Evolutionary conservation across 768 basidiomycete species (phyloP).

Genomic region (Clathrus columnatus): DNA sequence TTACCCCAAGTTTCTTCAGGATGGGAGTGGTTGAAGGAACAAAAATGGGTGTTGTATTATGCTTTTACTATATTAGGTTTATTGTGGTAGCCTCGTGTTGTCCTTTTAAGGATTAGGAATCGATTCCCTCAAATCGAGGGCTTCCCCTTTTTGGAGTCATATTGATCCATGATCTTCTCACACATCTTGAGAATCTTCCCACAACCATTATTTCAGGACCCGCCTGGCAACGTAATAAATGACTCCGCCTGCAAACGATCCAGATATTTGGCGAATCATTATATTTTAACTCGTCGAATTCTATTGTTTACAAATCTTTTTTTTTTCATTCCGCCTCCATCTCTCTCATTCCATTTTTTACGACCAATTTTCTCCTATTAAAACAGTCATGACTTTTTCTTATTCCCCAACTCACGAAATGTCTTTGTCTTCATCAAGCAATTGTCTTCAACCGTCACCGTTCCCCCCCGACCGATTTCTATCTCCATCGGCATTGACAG

Average conservation of each 20-base stretch:
- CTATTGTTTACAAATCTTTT: not conserved
- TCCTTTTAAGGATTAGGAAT: not conserved
- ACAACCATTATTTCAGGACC: not conserved
- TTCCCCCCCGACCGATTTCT: slow-evolving; percentile 9
- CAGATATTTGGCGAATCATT: not conserved
- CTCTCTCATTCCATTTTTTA: not conserved
- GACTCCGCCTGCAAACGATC: not conserved
- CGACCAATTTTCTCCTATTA: not conserved
- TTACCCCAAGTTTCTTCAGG: not conserved
- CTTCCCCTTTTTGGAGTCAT: no score
- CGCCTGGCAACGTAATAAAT: not conserved
- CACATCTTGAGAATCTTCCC: not conserved
- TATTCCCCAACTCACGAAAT: slow-evolving; percentile 1
- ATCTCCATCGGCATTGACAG: not conserved
- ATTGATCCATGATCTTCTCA: not conserved
- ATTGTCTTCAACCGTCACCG: slow-evolving; percentile 7
- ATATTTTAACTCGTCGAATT: not conserved
- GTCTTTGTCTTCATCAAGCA: not conserved
- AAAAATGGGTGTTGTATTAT: no score
- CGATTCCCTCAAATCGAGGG: not conserved
- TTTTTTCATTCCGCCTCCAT: not conserved
- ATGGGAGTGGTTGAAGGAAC: no score
- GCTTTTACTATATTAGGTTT: not conserved
- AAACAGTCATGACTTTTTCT: not conserved
- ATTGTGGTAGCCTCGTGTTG: not conserved